Base-by-base conservation (phyloP, 345 rosid genomes). In the Mercurialis annua region DNA sequence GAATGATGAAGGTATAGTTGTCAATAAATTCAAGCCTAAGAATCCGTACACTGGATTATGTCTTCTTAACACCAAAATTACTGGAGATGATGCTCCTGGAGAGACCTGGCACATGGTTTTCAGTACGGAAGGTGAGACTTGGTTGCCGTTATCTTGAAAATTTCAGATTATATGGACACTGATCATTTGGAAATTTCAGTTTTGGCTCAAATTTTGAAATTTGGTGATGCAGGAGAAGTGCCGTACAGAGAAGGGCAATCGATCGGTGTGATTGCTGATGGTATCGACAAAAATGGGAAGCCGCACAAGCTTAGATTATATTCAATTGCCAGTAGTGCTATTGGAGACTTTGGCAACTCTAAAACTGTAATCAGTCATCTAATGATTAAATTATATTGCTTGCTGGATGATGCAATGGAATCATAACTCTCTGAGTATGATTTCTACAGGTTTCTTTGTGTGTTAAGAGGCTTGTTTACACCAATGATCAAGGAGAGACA, bases 21-120 rank as follows among this genome's bases (percentile, higher is more conserved):
- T 89, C 56, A 91, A 94, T 87, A 94, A 91, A 80, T 94, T 76
- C 86, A 91, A 90, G 80, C 99, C 98, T 33, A 94, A 89, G 79
- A 71, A 81, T n/a, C 99, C 99, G 64, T 91, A 89, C 83, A 82
- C 51, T 68, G 98, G 93, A 4, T 81, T 88, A 59, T 89, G 96
- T 83, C 92, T 94, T 69, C 66, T 94, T 69, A 94, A 94, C 92
- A 91, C 96, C 53, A 94, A 84, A 88, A 89, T 94, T 90, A 94
- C 99, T 27, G 99, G 93, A 21, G 97, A 91, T 71, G 98, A 94
- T 59, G 96, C 99, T 68, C 99, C 99, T 71, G 99, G 98, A 59
- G 99, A 94, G 74, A 94, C 99, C 62, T 84, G 92, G 98, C 99
- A 94, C 86, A 94, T 91, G 89, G 99, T 94, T 75, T 91, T 94